Percentiles rank a stretch among this genome's conserved stretches.
These are phyloP conservation scores for Mucor sp. DNA, from an alignment of 371 early-diverging fungal species.

Conservation along the genomic window DNA sequence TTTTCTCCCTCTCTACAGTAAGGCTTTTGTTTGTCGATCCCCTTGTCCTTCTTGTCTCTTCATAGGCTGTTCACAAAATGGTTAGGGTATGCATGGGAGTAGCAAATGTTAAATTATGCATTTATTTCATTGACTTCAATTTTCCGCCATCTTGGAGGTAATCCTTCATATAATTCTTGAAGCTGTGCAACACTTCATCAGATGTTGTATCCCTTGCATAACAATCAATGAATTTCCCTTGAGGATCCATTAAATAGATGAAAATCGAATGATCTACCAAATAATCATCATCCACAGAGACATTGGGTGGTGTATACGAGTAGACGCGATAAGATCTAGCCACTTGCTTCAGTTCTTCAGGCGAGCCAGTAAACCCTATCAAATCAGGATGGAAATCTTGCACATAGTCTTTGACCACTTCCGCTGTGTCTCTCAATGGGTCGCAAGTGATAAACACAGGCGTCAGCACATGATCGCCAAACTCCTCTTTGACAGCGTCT, in stretches of 20 bases:
- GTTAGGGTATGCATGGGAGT: too few species aligned
- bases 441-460: constrained; percentile 95
- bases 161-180: constrained; percentile 55
- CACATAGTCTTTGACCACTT: constrained; percentile 79
- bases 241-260: constrained; percentile 90
- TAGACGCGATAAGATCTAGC: constrained; percentile 92
- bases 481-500: constrained; percentile 56
- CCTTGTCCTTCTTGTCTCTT: too few species aligned
- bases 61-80: too few species aligned
- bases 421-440: constrained; percentile 88
- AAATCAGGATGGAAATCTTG: constrained; percentile 90
- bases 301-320: constrained; percentile 79
- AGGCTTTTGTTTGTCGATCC: too few species aligned
- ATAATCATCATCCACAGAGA: constrained; percentile 81
- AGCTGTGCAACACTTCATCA: constrained; percentile 53
- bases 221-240: constrained; percentile 84
- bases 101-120: neutral
- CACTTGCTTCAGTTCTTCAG: constrained; percentile 74
- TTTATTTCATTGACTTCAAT: constrained; percentile 10
- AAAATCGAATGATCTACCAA: constrained; percentile 96
- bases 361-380: constrained; percentile 85
- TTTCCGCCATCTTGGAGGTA: constrained; percentile 42
- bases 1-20: neutral
- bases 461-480: constrained; percentile 38
- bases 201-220: constrained; percentile 78